Evolutionary conservation across 495 filamentous ascomycete genomes (phyloP), one percentile per base, ranked within the genome.

Genomic region (Cetradonia linearis): DNA sequence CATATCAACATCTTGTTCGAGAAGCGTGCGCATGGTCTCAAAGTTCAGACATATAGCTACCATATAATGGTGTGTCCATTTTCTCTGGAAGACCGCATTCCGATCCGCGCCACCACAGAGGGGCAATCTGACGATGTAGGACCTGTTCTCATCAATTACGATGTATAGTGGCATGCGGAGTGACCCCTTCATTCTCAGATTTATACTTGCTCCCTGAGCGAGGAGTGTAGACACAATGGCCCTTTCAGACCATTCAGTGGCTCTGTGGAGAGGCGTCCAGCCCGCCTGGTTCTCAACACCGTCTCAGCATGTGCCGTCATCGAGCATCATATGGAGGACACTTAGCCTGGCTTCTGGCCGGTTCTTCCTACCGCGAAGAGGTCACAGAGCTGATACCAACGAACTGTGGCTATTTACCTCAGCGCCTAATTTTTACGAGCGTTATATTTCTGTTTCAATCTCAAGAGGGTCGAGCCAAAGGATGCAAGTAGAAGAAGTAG

Each of bases 71-170:
- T 2, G 49, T 5, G 49, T 52, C 49, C 25, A 30, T 11, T 52
- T 52, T 33, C 49, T 25, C 18, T 52, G 10, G 49, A 52, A 52
- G 49, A 52, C 49, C 27, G 49, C 49, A 52, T 52, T 31, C 4
- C 49, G 49, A 52, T 52, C 49, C 30, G 49, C 49, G 30, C 49
- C 49, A 52, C 23, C 49, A 33, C 30, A 2, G 27, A 52, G 49
- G n/a, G 30, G 49, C 49, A 52, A 52, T 52, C 49, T 52, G 27
- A 52, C 49, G 49, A 52, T 52, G 49, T 25, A 30, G 16, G 49
- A 25, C 49, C 49, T 28, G 25, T 52, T 52, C 25, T 31, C 30
- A 30, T 52, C 18, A 11, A 52, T 52, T 52, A 25, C 49, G 49
- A 52, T 52, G 42, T 47, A 52, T 28, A 52, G 27, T 1, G 49